These are phyloP conservation scores for Tillandsia leiboldiana DNA, from an alignment of 176 grass and related monocot genomes.

Conservation along the genomic window DNA sequence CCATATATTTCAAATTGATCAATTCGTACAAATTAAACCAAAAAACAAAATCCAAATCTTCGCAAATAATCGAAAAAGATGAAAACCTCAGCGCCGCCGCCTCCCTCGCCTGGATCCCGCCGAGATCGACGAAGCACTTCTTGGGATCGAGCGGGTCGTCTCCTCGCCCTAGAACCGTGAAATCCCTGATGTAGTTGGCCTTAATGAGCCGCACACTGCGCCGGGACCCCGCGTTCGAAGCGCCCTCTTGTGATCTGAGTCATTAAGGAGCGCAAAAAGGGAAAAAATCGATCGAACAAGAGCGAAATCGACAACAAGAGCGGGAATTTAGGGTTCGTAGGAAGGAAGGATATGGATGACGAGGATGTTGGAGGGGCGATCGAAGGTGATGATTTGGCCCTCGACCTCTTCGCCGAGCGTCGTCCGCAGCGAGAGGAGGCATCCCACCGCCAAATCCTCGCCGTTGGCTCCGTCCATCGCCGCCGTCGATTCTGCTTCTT, in stretches of 20 bases:
- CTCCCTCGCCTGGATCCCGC: constrained; percentile 65
- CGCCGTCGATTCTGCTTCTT: neutral
- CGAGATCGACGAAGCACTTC: constrained; percentile 62
- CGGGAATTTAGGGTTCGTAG: neutral
- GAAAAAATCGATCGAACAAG: neutral
- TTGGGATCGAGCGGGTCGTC: constrained; percentile 70
- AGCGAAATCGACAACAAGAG: neutral
- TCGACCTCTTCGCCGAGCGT: constrained; percentile 76
- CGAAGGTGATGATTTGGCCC: constrained; percentile 89
- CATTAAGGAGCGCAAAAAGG: constrained; percentile 10
- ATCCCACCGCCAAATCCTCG: constrained; percentile 83
- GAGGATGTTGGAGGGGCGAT: constrained; percentile 80
- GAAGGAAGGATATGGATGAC: constrained; percentile 87
- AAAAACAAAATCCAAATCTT: neutral
- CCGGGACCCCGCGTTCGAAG: constrained; percentile 30
- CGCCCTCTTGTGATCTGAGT: constrained; percentile 68
- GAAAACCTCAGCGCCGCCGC: constrained; percentile 67
- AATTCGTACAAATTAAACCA: constrained; percentile 1
- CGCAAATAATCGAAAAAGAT: neutral
- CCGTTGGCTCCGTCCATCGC: constrained; percentile 33
- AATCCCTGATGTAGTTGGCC: constrained; percentile 84
- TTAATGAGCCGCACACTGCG: constrained; percentile 78
- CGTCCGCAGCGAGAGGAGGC: constrained; percentile 60
- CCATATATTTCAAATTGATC: constrained; percentile 5
- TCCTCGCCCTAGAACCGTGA: constrained; percentile 41